A percentile compares a stretch with the other conserved stretches of the same genome.
These are phyloP conservation scores for Lyophyllum shimeji DNA, from an alignment of 768 basidiomycete genomes.

Conservation along the genomic window DNA sequence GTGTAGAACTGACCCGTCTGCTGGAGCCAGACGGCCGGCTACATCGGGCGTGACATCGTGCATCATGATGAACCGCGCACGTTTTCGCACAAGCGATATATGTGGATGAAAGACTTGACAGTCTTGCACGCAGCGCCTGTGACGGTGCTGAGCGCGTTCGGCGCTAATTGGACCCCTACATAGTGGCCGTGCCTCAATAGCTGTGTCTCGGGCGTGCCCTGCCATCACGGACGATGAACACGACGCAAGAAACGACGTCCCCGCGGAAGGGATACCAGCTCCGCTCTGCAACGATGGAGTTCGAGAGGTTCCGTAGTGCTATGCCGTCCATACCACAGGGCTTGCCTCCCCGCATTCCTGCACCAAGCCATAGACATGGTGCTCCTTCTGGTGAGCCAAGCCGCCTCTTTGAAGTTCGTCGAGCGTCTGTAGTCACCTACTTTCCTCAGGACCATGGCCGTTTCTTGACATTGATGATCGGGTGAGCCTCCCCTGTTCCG, in stretches of 20 bases:
- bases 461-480: constrained; percentile 33
- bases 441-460: constrained; percentile 33
- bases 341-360: constrained; percentile 26
- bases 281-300: constrained; percentile 11
- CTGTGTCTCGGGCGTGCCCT: background rate
- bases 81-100: background rate
- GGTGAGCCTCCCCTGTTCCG: constrained; percentile 13
- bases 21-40: background rate
- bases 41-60: background rate
- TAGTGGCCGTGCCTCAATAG: background rate
- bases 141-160: background rate
- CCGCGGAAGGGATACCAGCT: background rate
- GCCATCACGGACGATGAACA: background rate
- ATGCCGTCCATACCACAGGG: constrained; percentile 5
- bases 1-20: too few species aligned
- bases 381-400: constrained; percentile 38
- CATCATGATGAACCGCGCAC: background rate
- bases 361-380: constrained; percentile 37
- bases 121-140: background rate
- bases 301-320: constrained; percentile 7
- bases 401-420: constrained; percentile 2
- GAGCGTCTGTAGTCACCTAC: background rate
- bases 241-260: background rate
- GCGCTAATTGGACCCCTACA: constrained; percentile 1
- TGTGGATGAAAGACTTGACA: background rate